Evolutionary conservation across 495 filamentous ascomycete species (phyloP).

Genomic region (Glonium stellatum): DNA sequence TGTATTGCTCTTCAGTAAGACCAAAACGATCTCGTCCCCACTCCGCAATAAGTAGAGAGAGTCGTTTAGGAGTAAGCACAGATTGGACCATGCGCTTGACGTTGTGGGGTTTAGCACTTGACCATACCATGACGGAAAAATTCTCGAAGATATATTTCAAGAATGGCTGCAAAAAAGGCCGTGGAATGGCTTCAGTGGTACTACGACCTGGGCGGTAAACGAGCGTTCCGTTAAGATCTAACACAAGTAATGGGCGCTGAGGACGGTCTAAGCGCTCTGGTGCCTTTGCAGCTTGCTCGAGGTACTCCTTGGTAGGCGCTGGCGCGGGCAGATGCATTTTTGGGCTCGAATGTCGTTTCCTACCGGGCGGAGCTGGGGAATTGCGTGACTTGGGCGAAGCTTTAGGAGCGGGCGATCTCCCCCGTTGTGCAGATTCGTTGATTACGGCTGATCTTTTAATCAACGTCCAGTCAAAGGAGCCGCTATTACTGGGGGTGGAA

Average conservation of each 20-base stretch:
- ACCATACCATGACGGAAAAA: slow-evolving; percentile 84
- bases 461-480: not conserved
- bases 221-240: slow-evolving; percentile 92
- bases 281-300: slow-evolving; percentile 37
- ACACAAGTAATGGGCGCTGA: slow-evolving; percentile 58
- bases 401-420: too few species aligned
- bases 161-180: slow-evolving; percentile 60
- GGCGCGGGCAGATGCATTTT: slow-evolving; percentile 33
- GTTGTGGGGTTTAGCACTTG: slow-evolving; percentile 67
- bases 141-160: slow-evolving; percentile 52
- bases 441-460: too few species aligned
- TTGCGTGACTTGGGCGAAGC: too few species aligned
- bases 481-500: not conserved
- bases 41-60: slow-evolving; percentile 49
- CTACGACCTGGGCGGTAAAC: slow-evolving; percentile 54
- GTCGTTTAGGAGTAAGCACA: slow-evolving; percentile 44
- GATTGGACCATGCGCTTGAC: slow-evolving; percentile 54
- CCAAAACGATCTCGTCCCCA: slow-evolving; percentile 80
- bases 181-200: slow-evolving; percentile 47
- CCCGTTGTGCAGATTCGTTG: too few species aligned
- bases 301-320: slow-evolving; percentile 39
- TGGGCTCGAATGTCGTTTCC: not conserved
- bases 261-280: slow-evolving; percentile 31
- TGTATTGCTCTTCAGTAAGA: slow-evolving; percentile 56
- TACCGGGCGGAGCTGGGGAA: not conserved